Conservation (phyloP, 768 basidiomycete genomes). For the Russula sp. region DNA sequence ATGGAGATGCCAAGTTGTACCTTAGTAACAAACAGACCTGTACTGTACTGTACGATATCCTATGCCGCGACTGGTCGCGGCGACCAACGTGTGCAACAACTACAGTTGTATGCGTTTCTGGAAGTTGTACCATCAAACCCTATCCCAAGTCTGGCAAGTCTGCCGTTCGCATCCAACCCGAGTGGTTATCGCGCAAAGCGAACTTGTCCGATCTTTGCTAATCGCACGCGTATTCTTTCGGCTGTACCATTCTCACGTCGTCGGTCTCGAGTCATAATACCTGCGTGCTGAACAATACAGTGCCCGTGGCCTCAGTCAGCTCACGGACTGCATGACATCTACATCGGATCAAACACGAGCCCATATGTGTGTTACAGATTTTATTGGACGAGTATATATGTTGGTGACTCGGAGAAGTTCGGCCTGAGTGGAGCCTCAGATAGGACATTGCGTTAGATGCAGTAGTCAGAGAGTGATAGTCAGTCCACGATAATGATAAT, state of each 20-base stretch:
- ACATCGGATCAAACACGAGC: neutral
- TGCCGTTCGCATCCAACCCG: conserved; percentile 1
- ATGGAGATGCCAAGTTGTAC: no score
- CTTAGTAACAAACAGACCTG: no score
- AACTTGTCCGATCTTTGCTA: neutral
- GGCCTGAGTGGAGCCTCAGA: neutral
- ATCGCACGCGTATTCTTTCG: neutral
- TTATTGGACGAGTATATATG: neutral
- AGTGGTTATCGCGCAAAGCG: neutral
- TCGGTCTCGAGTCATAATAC: neutral
- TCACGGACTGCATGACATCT: neutral
- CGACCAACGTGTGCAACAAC: neutral
- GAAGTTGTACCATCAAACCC: neutral
- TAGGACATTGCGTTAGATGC: neutral
- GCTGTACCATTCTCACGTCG: neutral
- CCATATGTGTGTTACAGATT: neutral
- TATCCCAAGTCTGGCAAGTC: neutral
- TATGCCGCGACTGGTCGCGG: neutral
- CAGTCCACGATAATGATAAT: no score
- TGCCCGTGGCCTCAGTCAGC: neutral
- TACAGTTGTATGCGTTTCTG: no score
- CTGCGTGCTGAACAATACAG: neutral
- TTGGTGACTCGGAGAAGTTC: neutral
- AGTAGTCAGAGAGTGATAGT: no score
- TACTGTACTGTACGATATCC: no score